Percentiles rank a stretch among this genome's conserved stretches.
Conservation (phyloP, 2,329 filamentous ascomycete species). For the Talaromyces sp. region DNA sequence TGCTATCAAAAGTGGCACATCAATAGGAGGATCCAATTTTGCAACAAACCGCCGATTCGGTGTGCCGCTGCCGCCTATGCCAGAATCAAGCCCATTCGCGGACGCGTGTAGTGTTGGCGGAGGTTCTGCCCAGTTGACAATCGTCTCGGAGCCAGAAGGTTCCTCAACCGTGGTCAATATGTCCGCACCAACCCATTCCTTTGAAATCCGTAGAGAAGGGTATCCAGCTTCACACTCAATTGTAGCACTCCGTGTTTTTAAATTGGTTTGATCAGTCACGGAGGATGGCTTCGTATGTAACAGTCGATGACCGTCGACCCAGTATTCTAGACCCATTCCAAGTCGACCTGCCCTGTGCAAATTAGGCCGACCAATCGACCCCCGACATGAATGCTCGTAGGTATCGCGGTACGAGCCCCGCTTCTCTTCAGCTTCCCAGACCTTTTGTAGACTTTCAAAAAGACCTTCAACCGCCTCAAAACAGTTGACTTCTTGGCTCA, state of each 20-base stretch:
- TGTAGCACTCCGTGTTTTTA: slow-evolving; percentile 29
- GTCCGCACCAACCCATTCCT: slow-evolving; percentile 37
- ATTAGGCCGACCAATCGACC: slow-evolving; percentile 36
- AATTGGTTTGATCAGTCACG: slow-evolving; percentile 15
- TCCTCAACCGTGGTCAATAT: slow-evolving; percentile 21
- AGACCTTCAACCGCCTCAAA: slow-evolving; percentile 43
- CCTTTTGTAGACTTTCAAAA: slow-evolving; percentile 35
- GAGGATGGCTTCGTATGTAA: slow-evolving; percentile 22
- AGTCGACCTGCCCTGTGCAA: slow-evolving; percentile 36
- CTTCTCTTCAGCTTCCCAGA: slow-evolving; percentile 39
- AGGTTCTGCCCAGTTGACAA: slow-evolving; percentile 34
- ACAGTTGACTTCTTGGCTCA: slow-evolving; percentile 42
- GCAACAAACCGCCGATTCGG: slow-evolving; percentile 42
- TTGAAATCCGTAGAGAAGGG: slow-evolving; percentile 39
- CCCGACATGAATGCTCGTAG: slow-evolving; percentile 37
- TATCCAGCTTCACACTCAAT: slow-evolving; percentile 43
- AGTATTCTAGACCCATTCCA: slow-evolving; percentile 39
- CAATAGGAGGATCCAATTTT: slow-evolving; percentile 37
- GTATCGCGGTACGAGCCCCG: slow-evolving; percentile 23
- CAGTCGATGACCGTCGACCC: slow-evolving; percentile 32
- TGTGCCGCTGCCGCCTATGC: slow-evolving; percentile 30
- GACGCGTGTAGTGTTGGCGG: slow-evolving; percentile 28
- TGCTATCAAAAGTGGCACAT: slow-evolving; percentile 37
- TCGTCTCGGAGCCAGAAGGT: background rate
- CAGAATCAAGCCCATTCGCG: slow-evolving; percentile 31